A percentile compares a stretch with the other conserved stretches of the same genome.
Conservation (phyloP, 2,329 filamentous ascomycete species). For the Talaromyces sp. region DNA sequence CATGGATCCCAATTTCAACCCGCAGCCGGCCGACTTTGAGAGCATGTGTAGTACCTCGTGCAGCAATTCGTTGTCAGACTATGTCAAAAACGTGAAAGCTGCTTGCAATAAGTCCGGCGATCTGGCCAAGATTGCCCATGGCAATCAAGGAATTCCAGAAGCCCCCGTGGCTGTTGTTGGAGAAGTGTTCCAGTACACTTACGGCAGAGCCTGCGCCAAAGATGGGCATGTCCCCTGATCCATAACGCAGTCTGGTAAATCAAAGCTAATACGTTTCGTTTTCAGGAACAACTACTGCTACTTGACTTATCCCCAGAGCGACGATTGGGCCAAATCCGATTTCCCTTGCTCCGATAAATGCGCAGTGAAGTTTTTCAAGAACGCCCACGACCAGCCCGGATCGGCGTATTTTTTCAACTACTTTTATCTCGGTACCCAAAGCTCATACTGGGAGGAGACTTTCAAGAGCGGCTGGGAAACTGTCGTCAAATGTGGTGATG, state of each 20-base stretch:
- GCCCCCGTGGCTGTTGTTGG: constrained; percentile 15
- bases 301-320: constrained; percentile 14
- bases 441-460: constrained; percentile 19
- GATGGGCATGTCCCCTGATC: constrained; percentile 14
- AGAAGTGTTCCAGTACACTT: constrained; percentile 21
- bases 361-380: constrained; percentile 20
- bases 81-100: constrained; percentile 18
- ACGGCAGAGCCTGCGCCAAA: constrained; percentile 16
- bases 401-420: constrained; percentile 21
- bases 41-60: constrained; percentile 22
- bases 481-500: constrained; percentile 14
- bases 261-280: neutral
- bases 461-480: constrained; percentile 22
- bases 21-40: constrained; percentile 17
- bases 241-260: neutral
- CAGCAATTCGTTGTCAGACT: constrained; percentile 18
- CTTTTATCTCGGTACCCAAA: constrained; percentile 16
- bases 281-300: constrained; percentile 20
- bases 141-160: constrained; percentile 10
- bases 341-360: constrained; percentile 23
- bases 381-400: constrained; percentile 21
- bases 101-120: constrained; percentile 21
- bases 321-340: constrained; percentile 13
- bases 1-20: constrained; percentile 21
- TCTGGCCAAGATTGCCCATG: constrained; percentile 15